A percentile compares a stretch with the other conserved stretches of the same genome.
phyloP scores from a whole-genome alignment of 495 filamentous ascomycete species.

The Daldinia bambusicola region DNA sequence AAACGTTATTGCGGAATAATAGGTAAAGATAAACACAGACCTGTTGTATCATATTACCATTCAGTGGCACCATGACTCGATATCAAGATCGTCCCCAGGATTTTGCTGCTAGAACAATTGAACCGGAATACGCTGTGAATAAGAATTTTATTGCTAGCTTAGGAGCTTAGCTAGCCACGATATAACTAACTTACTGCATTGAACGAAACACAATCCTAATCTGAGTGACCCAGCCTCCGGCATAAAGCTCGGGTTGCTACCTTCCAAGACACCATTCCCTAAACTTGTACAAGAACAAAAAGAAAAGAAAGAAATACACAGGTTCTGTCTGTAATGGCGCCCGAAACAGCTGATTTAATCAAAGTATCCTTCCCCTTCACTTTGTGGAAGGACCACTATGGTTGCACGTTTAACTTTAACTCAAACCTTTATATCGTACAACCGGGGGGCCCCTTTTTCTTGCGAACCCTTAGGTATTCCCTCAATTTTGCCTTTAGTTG shows the following conservation, averaged over 20 bases:
- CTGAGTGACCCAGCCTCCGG: background rate
- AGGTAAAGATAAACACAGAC: background rate
- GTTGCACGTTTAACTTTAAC: background rate
- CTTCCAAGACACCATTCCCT: constrained; percentile 25
- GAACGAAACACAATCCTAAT: background rate
- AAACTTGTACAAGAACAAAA: constrained; percentile 50
- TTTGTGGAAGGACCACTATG: background rate
- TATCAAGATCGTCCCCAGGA: background rate
- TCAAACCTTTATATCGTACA: constrained; percentile 3
- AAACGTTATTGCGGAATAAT: background rate
- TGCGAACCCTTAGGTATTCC: background rate
- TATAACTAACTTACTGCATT: background rate
- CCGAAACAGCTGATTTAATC: background rate
- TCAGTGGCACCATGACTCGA: background rate
- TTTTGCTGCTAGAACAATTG: background rate
- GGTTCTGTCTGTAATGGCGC: background rate
- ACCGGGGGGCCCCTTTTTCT: background rate
- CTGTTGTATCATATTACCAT: background rate
- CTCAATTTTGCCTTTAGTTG: constrained; percentile 65
- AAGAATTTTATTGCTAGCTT: constrained; percentile 1
- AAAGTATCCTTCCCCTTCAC: background rate
- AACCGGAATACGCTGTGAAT: background rate
- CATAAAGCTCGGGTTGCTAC: constrained; percentile 14
- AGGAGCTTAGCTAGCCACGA: background rate
- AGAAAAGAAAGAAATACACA: constrained; percentile 30